phyloP scores from a whole-genome alignment of 768 basidiomycete species.

The Phaeotremella fagi region DNA sequence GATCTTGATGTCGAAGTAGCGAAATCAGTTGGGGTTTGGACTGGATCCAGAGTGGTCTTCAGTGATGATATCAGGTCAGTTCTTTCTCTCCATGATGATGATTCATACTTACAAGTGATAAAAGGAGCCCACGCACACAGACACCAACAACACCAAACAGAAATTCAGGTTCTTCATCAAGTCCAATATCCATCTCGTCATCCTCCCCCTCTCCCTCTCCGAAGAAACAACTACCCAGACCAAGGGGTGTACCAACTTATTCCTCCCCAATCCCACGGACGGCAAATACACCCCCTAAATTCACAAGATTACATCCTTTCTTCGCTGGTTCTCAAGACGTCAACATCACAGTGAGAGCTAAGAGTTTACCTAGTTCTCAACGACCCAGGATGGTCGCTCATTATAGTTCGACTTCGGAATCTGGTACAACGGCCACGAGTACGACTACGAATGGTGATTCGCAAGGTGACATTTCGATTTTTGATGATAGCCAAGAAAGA shows the following conservation, averaged over 20 bases:
- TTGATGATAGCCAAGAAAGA: too few species aligned
- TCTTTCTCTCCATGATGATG: too few species aligned
- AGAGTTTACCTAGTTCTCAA: conserved; percentile 12
- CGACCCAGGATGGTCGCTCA: conserved; percentile 29
- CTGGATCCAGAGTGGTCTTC: too few species aligned
- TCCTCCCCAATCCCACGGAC: conserved; percentile 16
- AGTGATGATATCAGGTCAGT: not conserved
- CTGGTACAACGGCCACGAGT: not conserved
- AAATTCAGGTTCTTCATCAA: not conserved
- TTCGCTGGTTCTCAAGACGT: conserved; percentile 13
- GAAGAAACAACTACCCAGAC: conserved; percentile 10
- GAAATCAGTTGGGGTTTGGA: too few species aligned
- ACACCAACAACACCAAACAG: too few species aligned
- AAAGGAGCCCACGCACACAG: too few species aligned
- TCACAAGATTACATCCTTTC: conserved; percentile 34
- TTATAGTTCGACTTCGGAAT: conserved; percentile 5
- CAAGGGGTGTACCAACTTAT: conserved; percentile 22
- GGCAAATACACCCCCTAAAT: conserved; percentile 22
- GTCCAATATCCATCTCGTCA: conserved; percentile 23
- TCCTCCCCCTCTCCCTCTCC: conserved; percentile 7
- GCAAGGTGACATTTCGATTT: conserved; percentile 9
- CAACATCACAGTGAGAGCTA: too few species aligned
- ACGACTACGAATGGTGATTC: too few species aligned
- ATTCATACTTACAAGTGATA: too few species aligned
- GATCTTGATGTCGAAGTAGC: too few species aligned